Conservation (phyloP, 2,329 filamentous ascomycete species). For the Westerdykella sp. region DNA sequence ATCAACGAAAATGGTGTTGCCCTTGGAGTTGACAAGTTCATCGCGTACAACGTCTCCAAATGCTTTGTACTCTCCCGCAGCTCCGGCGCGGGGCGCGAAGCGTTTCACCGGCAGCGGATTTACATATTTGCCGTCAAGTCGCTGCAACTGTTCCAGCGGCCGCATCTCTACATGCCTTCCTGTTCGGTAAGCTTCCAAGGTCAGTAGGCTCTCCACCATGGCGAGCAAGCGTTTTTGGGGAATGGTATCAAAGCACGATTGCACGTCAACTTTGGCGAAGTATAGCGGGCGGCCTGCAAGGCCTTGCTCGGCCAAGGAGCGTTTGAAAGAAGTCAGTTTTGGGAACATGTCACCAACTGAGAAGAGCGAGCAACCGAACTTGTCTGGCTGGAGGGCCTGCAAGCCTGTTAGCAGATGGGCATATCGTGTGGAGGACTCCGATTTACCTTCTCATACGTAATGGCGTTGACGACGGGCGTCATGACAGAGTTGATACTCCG, state of each 20-base stretch:
- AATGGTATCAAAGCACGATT: slow-evolving; percentile 91
- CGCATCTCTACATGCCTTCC: slow-evolving; percentile 69
- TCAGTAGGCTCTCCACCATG: slow-evolving; percentile 55
- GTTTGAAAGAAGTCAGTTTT: slow-evolving; percentile 65
- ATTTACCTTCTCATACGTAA: slow-evolving; percentile 70
- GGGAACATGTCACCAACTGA: slow-evolving; percentile 75
- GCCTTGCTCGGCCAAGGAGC: slow-evolving; percentile 36
- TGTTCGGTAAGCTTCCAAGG: slow-evolving; percentile 61
- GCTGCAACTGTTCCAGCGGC: slow-evolving; percentile 37
- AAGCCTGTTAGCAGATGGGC: slow-evolving; percentile 4
- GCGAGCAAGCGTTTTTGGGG: slow-evolving; percentile 69
- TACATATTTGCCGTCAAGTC: slow-evolving; percentile 22
- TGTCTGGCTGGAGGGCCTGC: slow-evolving; percentile 41
- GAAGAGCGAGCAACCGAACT: slow-evolving; percentile 73
- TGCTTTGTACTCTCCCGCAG: slow-evolving; percentile 21
- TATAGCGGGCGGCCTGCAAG: slow-evolving; percentile 51
- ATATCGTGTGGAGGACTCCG: too few species aligned
- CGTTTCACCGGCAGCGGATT: slow-evolving; percentile 31
- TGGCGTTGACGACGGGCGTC: slow-evolving; percentile 65
- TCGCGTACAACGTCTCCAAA: slow-evolving; percentile 31
- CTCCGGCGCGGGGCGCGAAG: slow-evolving; percentile 38
- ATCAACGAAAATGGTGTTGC: slow-evolving; percentile 72
- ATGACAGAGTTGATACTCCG: slow-evolving; percentile 65
- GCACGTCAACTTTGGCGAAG: slow-evolving; percentile 89
- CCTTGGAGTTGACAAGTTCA: slow-evolving; percentile 31